These are phyloP conservation scores for Cnidoscolus chayamansa DNA, from an alignment of 441 rosid genomes.

Conservation along the genomic window DNA sequence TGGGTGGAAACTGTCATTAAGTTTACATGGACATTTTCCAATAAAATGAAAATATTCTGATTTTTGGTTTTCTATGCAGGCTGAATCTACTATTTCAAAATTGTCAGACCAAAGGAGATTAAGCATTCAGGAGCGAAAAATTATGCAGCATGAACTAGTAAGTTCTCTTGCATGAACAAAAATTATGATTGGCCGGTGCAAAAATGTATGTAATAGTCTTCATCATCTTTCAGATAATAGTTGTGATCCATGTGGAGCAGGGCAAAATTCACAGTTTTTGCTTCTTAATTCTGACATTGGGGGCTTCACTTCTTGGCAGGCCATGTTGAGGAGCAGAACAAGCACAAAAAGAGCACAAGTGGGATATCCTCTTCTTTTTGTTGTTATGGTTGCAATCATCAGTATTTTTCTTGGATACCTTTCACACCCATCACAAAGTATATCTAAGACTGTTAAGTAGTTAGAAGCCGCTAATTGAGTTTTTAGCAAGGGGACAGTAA, in stretches of 20 bases:
- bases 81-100: slow-evolving; percentile 62
- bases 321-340: slow-evolving; percentile 36
- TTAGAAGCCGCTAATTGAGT: slow-evolving; percentile 5
- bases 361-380: slow-evolving; percentile 72
- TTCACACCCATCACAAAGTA: slow-evolving; percentile 20
- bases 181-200: neutral
- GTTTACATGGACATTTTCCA: neutral
- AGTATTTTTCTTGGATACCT: slow-evolving; percentile 53
- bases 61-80: slow-evolving; percentile 46
- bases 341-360: slow-evolving; percentile 40
- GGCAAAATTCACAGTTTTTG: neutral
- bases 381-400: slow-evolving; percentile 66
- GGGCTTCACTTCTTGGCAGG: slow-evolving; percentile 38
- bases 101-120: slow-evolving; percentile 55
- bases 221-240: too few species aligned
- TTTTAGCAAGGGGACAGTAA: neutral
- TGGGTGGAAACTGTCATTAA: neutral
- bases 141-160: slow-evolving; percentile 60
- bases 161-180: slow-evolving; percentile 22
- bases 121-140: slow-evolving; percentile 43
- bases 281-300: neutral
- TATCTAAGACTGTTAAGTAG: slow-evolving; percentile 22
- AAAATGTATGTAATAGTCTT: neutral
- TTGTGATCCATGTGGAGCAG: neutral
- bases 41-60: neutral